Evolutionary conservation across 1,284 basidiomycete genomes (phyloP), one percentile per base, ranked within the genome.

Genomic region (Grifola frondosa): DNA sequence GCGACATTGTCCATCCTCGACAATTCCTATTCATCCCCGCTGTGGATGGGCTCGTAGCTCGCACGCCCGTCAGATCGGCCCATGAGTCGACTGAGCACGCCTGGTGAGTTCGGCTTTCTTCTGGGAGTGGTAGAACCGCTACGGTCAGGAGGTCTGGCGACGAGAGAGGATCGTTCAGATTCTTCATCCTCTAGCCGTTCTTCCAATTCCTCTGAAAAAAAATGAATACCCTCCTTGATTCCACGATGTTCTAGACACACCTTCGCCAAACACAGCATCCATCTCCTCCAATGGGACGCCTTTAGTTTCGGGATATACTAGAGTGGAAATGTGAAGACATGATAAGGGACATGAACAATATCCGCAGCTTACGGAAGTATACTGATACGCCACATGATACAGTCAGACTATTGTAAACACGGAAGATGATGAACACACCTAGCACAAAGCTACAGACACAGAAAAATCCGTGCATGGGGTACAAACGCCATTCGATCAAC

Each of bases 401-500:
- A 2, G 44, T 57, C n/a, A 65, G 48, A 45, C 29, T 11, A 53
- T n/a, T 42, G 43, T 24, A 24, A 47, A 2, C 30, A 4, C 3
- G 13, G 7, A 23, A 7, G 10, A 11, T 24, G 2, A n/a, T 12
- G 21, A 17, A 67, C 72, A 58, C 55, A 80, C 82, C 86, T 21
- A 94, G 68, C 28, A 94, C 73, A 60, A 97, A 94, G 54, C 91
- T 92, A 60, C 86, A 83, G 12, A 81, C 78, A 64, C 94, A 95
- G 70, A 96, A 96, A 69, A 93, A 93, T 10, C 90, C 93, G 57
- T 97, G 93, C 89, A 99, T 94, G 0, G 91, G 90, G 67, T 98
- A 98, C 40, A 98, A 68, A 39, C 90, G 78, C 95, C 96, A 99
- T 24, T 80, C 78, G 54, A 99, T 97, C 28, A 78, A 68, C 52